These are phyloP conservation scores for Tripterygium wilfordii DNA, from an alignment of 177 flowering plant genomes.

Conservation along the genomic window DNA sequence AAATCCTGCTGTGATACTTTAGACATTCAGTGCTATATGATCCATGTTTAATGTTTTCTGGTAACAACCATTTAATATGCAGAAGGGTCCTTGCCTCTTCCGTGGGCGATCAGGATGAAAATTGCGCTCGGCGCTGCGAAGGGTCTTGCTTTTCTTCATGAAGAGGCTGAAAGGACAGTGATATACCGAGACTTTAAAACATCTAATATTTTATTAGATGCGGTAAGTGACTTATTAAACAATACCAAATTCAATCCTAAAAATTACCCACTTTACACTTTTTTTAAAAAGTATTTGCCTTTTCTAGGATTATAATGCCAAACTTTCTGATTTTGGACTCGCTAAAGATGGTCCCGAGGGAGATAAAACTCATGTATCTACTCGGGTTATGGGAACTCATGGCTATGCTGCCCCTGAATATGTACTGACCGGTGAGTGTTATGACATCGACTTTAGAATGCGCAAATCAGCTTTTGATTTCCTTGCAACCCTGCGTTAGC, in stretches of 20 bases:
- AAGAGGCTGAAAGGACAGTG: conserved; percentile 61
- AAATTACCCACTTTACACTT: background rate
- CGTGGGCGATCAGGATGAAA: conserved; percentile 71
- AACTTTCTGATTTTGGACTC: conserved; percentile 75
- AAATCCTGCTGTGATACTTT: no score
- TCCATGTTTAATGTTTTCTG: conserved; percentile 8
- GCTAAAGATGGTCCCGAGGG: conserved; percentile 77
- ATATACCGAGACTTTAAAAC: conserved; percentile 75
- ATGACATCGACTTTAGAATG: no score
- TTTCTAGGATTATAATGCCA: conserved; percentile 72
- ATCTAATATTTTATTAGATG: conserved; percentile 66
- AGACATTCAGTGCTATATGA: background rate
- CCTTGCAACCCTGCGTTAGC: no score
- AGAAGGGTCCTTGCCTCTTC: conserved; percentile 71
- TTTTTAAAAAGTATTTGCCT: no score
- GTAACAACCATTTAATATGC: conserved; percentile 23
- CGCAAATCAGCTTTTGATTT: background rate
- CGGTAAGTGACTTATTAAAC: no score
- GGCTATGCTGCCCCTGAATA: conserved; percentile 83
- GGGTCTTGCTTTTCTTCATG: conserved; percentile 74
- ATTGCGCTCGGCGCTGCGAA: conserved; percentile 76
- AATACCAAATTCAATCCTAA: background rate
- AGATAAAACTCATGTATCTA: conserved; percentile 71
- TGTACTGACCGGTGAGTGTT: conserved; percentile 70
- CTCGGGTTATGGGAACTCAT: conserved; percentile 77